Evolutionary conservation across 192 early-diverging fungal species (phyloP), one percentile per base, ranked within the genome.

Genomic region (Entomortierella beljakovae): DNA sequence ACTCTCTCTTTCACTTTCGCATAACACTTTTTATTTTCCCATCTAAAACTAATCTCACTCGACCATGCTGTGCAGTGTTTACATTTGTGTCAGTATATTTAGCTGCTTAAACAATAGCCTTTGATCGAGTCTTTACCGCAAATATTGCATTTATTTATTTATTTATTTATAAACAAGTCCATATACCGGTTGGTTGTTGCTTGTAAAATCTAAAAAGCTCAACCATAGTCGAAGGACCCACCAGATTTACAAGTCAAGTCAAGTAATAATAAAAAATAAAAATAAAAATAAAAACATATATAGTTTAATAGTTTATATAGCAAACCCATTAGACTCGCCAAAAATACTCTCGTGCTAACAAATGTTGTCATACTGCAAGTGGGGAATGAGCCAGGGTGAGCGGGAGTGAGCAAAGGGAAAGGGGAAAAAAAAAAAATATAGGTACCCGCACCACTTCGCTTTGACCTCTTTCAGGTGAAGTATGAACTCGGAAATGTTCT

Each of bases 391-490:
- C 25, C n/a, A 6, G 50, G n/a, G 6, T 23, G 8, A 52, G n/a
- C 6, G n/a, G n/a, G 50, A n/a, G 50, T 43, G 33, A 40, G 18
- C 42, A 61, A 26, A 54, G 23, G 26, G 50, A 32, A 15, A n/a
- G n/a, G n/a, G 9, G 35, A 60, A 31, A 32, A 23, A 52, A 42
- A 53, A 59, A 16, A 53, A 53, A 59, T 43, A 43, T 18, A 43
- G 10, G 42, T 43, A 18, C 42, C 10, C 18, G 42, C 18, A 43
- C 42, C 18, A 13, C 18, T 9, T 43, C 9, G 9, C 42, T 43
- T 13, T 18, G 18, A 13, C 42, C 18, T 9, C 18, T 9, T 9
- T n/a, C n/a, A n/a, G n/a, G n/a, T n/a, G n/a, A n/a, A n/a, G n/a
- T n/a, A n/a, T n/a, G n/a, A n/a, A n/a, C n/a, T n/a, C n/a, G n/a